phyloP scores from a whole-genome alignment of 129 eudicot genomes.

The Saussurea involucrata region DNA sequence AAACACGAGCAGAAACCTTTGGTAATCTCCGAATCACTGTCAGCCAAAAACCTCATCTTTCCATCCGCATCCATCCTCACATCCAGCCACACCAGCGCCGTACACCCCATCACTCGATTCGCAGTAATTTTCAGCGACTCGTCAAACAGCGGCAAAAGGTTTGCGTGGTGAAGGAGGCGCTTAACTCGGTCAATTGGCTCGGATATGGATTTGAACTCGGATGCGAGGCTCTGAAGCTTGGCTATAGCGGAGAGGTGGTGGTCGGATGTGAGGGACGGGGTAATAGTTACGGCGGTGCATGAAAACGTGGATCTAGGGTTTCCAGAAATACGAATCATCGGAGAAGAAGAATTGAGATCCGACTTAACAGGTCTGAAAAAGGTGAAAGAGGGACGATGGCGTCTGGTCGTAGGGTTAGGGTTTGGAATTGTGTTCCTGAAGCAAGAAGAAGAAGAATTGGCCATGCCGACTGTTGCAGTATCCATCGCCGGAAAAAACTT shows the following conservation, averaged over 20 bases:
- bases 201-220: slow-evolving; percentile 49
- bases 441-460: slow-evolving; percentile 17
- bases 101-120: slow-evolving; percentile 92
- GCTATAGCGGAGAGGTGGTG: slow-evolving; percentile 18
- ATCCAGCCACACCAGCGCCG: slow-evolving; percentile 88
- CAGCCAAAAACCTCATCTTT: slow-evolving; percentile 59
- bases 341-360: background rate
- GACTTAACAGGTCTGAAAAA: slow-evolving; percentile 19
- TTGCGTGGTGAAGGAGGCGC: slow-evolving; percentile 49
- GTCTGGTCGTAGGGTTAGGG: slow-evolving; percentile 20
- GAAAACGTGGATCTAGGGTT: slow-evolving; percentile 19
- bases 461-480: slow-evolving; percentile 18
- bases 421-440: slow-evolving; percentile 22
- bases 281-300: slow-evolving; percentile 36
- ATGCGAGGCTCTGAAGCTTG: slow-evolving; percentile 43
- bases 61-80: slow-evolving; percentile 46
- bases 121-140: slow-evolving; percentile 31
- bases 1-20: slow-evolving; percentile 77
- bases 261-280: slow-evolving; percentile 37
- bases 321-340: background rate
- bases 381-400: background rate
- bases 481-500: slow-evolving; percentile 26
- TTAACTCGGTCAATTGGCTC: slow-evolving; percentile 71
- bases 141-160: slow-evolving; percentile 26
- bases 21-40: slow-evolving; percentile 87